Base-by-base conservation (phyloP, 345 rosid genomes). In the Citrus unshiu region DNA sequence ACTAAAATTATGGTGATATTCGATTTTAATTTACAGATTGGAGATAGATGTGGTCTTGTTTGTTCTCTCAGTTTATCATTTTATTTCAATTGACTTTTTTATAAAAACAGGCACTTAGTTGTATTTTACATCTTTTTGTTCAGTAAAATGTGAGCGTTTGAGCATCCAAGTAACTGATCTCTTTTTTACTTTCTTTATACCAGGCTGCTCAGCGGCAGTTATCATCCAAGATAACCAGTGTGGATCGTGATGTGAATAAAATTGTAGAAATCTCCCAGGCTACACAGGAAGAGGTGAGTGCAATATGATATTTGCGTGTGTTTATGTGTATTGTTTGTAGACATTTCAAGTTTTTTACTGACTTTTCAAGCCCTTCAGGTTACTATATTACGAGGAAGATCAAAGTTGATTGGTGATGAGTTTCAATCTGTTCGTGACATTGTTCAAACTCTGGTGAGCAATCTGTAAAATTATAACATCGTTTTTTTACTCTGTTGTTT, bases 391-490 rank as follows among this genome's bases (percentile, higher is more conserved):
- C 88, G 88, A 39, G 87, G 85, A 70, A 77, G 84, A 71, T 84
- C 93, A 71, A 82, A 79, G 75, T 74, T 66, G 78, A 85, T 91
- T 40, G 85, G 87, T 18, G 82, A 70, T 29, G 86, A 88, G 63
- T 90, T 93, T 78, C 87, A 86, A 59, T 76, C 84, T 82, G 93
- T 90, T 70, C 89, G 90, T 58, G 82, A 84, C 82, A 91, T 84
- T 43, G 95, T 96, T 73, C 92, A 94, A 88, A 88, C 83, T 72
- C 85, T 96, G 94, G 98, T 96, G 79, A 82, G 78, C 54, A 12
- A 62, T 82, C 69, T 78, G 77, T 61, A 37, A 69, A 32, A 32
- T 10, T 64, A 71, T 73, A 74, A 43, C 54, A 57, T 61, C 4
- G 57, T 77, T 22, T 22, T 14, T 62, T 40, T 76, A 68, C 62